Evolutionary conservation across 495 filamentous ascomycete species (phyloP), one percentile per base, ranked within the genome.

Genomic region (Parmelia sp.): DNA sequence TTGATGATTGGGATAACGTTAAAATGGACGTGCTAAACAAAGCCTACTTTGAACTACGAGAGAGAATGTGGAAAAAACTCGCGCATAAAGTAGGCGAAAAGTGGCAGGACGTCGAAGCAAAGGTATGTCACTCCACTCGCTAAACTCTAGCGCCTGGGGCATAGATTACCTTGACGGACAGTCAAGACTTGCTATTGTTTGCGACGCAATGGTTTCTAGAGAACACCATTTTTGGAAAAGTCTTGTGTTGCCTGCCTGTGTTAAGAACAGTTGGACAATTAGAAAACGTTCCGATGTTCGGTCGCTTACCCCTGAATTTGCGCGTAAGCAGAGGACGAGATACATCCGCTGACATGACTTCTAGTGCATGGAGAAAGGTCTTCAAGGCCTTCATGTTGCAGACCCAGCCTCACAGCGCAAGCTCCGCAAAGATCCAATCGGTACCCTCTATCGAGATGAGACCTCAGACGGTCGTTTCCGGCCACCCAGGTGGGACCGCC

Each of bases 51-150:
- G 80, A 77, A 40, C 78, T 85, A 73, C 81, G 88, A 58, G 83
- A 85, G 69, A 82, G 89, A 73, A 90, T 90, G 73, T 91, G 88
- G 88, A 80, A 78, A 58, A 74, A 81, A 10, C 75, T 91, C 15
- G 87, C 86, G 9, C 73, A 79, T 10, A 72, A 80, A 42, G 79
- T 86, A 23, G 86, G 85, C 36, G 84, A 90, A 71, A 87, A 85
- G 67, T 90, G 88, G 88, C 77, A 79, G 33, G 75, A 85, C 36
- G 85, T 91, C 47, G 88, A 91, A 74, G 72, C 76, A 51, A 89
- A 89, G 79, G 88, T 90, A 71, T 63, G 82, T 65, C 9, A 36
- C 12, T 36, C 15, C 5, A 4, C 29, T 63, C 17, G 12, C 47
- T 25, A 19, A 27, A 33, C 37, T 10, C 17, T 8, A 35, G 10